These are phyloP conservation scores for Aureobasidium zeae DNA, from an alignment of 2,329 filamentous ascomycete species.

Conservation along the genomic window DNA sequence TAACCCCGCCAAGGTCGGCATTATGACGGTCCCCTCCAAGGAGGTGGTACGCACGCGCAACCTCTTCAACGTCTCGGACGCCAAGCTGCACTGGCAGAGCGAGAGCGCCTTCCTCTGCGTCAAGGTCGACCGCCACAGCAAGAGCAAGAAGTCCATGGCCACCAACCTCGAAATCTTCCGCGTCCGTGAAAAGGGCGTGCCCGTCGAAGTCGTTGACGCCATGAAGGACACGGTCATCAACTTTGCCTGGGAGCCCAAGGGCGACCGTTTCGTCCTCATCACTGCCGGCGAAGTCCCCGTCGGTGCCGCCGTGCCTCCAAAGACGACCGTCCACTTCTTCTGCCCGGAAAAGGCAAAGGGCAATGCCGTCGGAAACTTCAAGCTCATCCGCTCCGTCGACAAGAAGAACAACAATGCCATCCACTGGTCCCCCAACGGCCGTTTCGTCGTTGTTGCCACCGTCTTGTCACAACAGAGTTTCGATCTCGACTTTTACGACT, in stretches of 20 bases:
- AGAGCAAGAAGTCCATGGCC: constrained; percentile 95
- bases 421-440: constrained; percentile 94
- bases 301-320: constrained; percentile 74
- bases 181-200: constrained; percentile 92
- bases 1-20: constrained; percentile 91
- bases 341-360: constrained; percentile 91
- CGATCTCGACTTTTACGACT: constrained; percentile 94
- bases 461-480: constrained; percentile 88
- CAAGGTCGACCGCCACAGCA: constrained; percentile 97
- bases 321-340: constrained; percentile 94
- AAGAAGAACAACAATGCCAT: constrained; percentile 99
- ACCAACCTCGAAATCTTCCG: constrained; percentile 99
- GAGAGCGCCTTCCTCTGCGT: constrained; percentile 90
- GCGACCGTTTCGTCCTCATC: constrained; percentile 93
- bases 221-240: constrained; percentile 99
- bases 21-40: constrained; percentile 95
- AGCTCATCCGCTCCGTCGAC: constrained; percentile 85
- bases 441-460: constrained; percentile 90
- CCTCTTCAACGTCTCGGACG: constrained; percentile 94
- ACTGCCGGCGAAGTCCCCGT: constrained; percentile 77
- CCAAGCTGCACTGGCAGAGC: constrained; percentile 98
- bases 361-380: constrained; percentile 78
- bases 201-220: constrained; percentile 93
- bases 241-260: constrained; percentile 98
- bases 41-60: constrained; percentile 90